Evolutionary conservation across 768 basidiomycete genomes (phyloP), one percentile per base, ranked within the genome.

Genomic region (Tulasnella sp.): DNA sequence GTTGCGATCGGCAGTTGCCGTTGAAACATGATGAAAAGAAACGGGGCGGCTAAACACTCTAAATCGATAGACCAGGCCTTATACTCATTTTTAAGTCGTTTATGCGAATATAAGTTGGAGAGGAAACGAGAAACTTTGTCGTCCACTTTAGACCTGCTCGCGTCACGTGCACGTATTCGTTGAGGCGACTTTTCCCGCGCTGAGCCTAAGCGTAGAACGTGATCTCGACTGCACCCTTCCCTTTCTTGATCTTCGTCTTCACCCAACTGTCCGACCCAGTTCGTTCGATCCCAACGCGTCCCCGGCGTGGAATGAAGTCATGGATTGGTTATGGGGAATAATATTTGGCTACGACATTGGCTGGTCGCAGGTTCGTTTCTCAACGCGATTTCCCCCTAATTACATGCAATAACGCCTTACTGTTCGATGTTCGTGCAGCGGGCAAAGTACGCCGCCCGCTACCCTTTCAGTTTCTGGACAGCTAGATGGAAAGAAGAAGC

Each of bases 381-480:
- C n/a, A 27, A 27, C 45, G 17, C 25, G 27, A 23, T 15, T 12
- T 15, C n/a, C 45, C 45, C 45, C 45, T 46, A 15, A 46, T 23
- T n/a, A 27, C 9, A 25, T 9, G n/a, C 45, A 46, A 29, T 46
- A 9, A 0, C 45, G 45, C n/a, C 45, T 46, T 12, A 46, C 45
- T 9, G 23, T n/a, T 46, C 23, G 25, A 46, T 23, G 12, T 4
- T 31, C 1, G 11, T 46, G 7, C 23, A 46, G 45, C 25, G 45
- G 23, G 45, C 45, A 46, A 46, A 46, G 45, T 46, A 46, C 45
- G 45, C 45, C 17, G 45, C 45, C 25, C 25, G 45, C n/a, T 46
- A 46, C 32, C 45, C 45, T 15, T 46, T 27, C 23, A 31, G 25
- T 15, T 27, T 15, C 32, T 27, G 27, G 14, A 27, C 45, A 25